Percentiles rank a stretch among this genome's conserved stretches.
Evolutionary conservation across 169 alveolate genomes (phyloP).

Genomic region (Eimeria falciformis): DNA sequence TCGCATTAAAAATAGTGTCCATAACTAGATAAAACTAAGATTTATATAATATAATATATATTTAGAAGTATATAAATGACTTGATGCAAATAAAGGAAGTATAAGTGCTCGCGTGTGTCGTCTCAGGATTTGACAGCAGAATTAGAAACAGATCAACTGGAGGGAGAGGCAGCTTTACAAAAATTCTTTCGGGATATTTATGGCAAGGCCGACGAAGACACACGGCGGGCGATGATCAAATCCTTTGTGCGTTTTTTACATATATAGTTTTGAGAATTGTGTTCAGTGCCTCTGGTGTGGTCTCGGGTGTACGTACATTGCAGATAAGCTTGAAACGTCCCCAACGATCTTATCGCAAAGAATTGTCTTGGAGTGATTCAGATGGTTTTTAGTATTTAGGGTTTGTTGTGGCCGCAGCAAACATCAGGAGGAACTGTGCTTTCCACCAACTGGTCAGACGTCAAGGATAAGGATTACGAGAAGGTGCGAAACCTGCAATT

Average conservation of each 20-base stretch:
- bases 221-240: constrained; percentile 95
- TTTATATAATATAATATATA: no score
- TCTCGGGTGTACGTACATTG: no score
- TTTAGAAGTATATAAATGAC: no score
- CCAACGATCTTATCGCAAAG: no score
- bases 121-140: constrained; percentile 78
- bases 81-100: no score
- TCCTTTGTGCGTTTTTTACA: constrained; percentile 88
- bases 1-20: no score
- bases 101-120: no score
- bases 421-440: constrained; percentile 83
- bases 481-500: no score
- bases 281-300: no score
- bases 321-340: no score
- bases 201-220: constrained; percentile 91
- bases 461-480: constrained; percentile 91
- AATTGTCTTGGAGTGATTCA: neutral
- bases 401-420: constrained; percentile 79
- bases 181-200: constrained; percentile 90
- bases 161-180: constrained; percentile 88
- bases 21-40: no score
- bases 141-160: constrained; percentile 80
- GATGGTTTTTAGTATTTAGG: neutral
- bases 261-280: no score
- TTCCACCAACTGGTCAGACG: constrained; percentile 95